These are phyloP conservation scores for Cinnamomum chago DNA, from an alignment of 164 flowering plant species.

Conservation along the genomic window DNA sequence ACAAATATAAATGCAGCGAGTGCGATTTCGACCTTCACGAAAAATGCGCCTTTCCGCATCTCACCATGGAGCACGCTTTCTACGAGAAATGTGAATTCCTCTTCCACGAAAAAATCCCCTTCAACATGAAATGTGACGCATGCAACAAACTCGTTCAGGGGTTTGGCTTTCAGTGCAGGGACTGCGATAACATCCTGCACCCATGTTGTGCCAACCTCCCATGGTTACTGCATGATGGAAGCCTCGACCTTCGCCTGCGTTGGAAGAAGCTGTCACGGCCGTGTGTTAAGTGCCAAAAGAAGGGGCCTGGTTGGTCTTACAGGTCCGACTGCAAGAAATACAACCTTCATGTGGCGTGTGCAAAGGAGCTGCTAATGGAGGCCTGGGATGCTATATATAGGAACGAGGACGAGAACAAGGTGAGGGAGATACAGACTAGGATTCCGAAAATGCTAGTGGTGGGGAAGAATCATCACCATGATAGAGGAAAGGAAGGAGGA, in stretches of 20 bases:
- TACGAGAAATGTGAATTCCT: slow-evolving; percentile 48
- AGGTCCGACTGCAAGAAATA: slow-evolving; percentile 45
- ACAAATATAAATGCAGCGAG: slow-evolving; percentile 40
- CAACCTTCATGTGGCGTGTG: slow-evolving; percentile 64
- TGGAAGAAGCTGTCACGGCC: slow-evolving; percentile 32
- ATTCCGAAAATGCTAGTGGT: slow-evolving; percentile 40
- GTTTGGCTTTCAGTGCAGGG: slow-evolving; percentile 49
- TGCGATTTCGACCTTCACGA: slow-evolving; percentile 61
- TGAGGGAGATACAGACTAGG: slow-evolving; percentile 38
- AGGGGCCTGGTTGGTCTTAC: slow-evolving; percentile 53
- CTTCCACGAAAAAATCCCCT: slow-evolving; percentile 38
- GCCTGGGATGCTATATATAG: slow-evolving; percentile 55
- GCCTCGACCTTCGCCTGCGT: slow-evolving; percentile 29
- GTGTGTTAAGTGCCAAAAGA: slow-evolving; percentile 45
- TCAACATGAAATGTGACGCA: slow-evolving; percentile 39
- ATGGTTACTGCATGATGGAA: slow-evolving; percentile 42
- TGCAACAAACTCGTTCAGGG: slow-evolving; percentile 43
- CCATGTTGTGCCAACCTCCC: slow-evolving; percentile 69
- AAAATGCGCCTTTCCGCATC: slow-evolving; percentile 38
- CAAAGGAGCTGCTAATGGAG: slow-evolving; percentile 50
- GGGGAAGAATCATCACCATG: slow-evolving; percentile 17
- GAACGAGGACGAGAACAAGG: slow-evolving; percentile 37
- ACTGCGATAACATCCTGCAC: slow-evolving; percentile 57
- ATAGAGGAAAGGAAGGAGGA: slow-evolving; percentile 7
- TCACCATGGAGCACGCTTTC: slow-evolving; percentile 39